These are phyloP conservation scores for Penicillium bovifimosum DNA, from an alignment of 495 filamentous ascomycete species.

Conservation along the genomic window DNA sequence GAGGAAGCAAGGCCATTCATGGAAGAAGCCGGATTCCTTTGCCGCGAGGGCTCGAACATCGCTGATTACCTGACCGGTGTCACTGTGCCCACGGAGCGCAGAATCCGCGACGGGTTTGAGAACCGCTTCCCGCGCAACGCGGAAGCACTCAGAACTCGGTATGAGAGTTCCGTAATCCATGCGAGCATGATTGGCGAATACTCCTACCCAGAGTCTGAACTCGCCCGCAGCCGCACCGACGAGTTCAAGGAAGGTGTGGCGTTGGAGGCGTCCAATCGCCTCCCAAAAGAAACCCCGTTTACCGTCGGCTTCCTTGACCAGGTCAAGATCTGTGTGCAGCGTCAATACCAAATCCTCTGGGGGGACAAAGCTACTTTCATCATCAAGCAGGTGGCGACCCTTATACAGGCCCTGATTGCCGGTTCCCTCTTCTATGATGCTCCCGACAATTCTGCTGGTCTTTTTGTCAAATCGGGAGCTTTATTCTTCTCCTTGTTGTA, in stretches of 20 bases:
- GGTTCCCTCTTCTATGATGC: constrained; percentile 40
- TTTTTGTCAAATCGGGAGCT: constrained; percentile 50
- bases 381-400: constrained; percentile 50
- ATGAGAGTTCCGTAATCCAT: constrained; percentile 36
- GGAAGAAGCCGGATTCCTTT: constrained; percentile 59
- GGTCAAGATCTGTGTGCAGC: constrained; percentile 48
- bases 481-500: constrained; percentile 73
- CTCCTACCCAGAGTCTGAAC: constrained; percentile 41
- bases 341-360: constrained; percentile 55
- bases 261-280: constrained; percentile 35
- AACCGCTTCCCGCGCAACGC: constrained; percentile 43
- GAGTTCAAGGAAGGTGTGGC: constrained; percentile 46
- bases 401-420: constrained; percentile 37
- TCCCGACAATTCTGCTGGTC: constrained; percentile 35
- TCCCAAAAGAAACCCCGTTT: constrained; percentile 44
- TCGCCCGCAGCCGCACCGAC: constrained; percentile 39
- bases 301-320: constrained; percentile 55
- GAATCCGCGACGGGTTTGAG: constrained; percentile 50
- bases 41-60: constrained; percentile 60
- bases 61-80: constrained; percentile 67
- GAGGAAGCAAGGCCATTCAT: constrained; percentile 61
- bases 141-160: constrained; percentile 32
- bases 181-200: constrained; percentile 41
- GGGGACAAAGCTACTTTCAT: constrained; percentile 55
- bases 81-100: constrained; percentile 62